A percentile compares a stretch with the other conserved stretches of the same genome.
These are phyloP conservation scores for Zygosaccharomyces lentus DNA, from an alignment of 805 yeast genomes.

Conservation along the genomic window DNA sequence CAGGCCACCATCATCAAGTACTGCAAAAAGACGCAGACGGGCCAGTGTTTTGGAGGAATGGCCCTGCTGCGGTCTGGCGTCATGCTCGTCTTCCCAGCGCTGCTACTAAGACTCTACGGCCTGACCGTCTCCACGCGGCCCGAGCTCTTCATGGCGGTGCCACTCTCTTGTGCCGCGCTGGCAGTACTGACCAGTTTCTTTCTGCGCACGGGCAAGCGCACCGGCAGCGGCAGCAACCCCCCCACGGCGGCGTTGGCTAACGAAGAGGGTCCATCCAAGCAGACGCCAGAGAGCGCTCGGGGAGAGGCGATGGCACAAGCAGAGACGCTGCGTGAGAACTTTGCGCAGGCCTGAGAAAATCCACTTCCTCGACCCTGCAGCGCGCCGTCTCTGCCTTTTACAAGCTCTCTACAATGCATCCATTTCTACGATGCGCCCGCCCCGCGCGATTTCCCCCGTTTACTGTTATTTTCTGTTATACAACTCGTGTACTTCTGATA, in stretches of 20 bases:
- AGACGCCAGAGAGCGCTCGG: slow-evolving; percentile 1
- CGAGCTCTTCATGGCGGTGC: slow-evolving; percentile 35
- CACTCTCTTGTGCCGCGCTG: slow-evolving; percentile 16
- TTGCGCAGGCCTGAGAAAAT: slow-evolving; percentile 1
- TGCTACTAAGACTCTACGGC: slow-evolving; percentile 46
- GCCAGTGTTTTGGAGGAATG: slow-evolving; percentile 70
- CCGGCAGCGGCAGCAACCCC: not conserved
- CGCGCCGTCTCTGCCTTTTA: too few species aligned
- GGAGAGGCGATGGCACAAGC: not conserved
- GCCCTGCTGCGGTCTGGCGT: slow-evolving; percentile 53
- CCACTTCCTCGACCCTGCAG: too few species aligned
- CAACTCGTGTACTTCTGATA: not conserved
- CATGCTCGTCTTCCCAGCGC: slow-evolving; percentile 46
- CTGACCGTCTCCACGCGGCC: slow-evolving; percentile 40
- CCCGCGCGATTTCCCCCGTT: too few species aligned
- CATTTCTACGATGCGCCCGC: too few species aligned
- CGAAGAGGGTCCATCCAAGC: not conserved
- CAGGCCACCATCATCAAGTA: slow-evolving; percentile 60
- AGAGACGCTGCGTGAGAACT: slow-evolving; percentile 1
- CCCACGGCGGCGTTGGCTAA: not conserved
- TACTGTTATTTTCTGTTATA: not conserved
- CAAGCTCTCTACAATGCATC: too few species aligned
- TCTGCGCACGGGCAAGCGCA: not conserved
- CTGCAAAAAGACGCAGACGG: slow-evolving; percentile 53
- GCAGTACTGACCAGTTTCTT: slow-evolving; percentile 19